phyloP scores from a whole-genome alignment of 768 basidiomycete genomes.

The Mycena latifolia region DNA sequence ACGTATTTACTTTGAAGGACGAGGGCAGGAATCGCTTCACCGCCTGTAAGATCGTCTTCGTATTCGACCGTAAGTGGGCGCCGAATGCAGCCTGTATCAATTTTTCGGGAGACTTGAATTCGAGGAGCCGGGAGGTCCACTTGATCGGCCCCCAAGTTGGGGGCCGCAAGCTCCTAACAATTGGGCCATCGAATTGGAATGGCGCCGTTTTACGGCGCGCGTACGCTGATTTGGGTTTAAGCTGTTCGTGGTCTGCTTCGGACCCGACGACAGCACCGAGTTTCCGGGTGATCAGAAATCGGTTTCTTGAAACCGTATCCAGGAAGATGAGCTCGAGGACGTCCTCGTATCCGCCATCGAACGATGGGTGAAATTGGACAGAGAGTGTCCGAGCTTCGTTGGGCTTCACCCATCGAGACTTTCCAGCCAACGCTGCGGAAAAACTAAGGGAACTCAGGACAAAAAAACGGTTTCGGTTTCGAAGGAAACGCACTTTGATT shows the following conservation, averaged over 20 bases:
- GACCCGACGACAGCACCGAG: constrained; percentile 63
- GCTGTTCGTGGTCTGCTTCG: constrained; percentile 59
- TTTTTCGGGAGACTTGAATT: constrained; percentile 46
- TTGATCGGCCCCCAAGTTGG: constrained; percentile 52
- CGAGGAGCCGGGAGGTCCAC: constrained; percentile 49
- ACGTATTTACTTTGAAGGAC: constrained; percentile 51
- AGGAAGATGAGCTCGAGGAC: constrained; percentile 61
- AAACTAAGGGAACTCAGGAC: constrained; percentile 40
- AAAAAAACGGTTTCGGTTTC: background rate
- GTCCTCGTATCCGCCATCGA: constrained; percentile 61
- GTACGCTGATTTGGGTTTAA: constrained; percentile 62
- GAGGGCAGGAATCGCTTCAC: constrained; percentile 52
- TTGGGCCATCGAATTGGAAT: constrained; percentile 43
- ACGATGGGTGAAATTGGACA: constrained; percentile 49
- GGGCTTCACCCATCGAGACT: constrained; percentile 42
- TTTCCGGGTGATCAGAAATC: constrained; percentile 62
- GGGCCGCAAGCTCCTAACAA: constrained; percentile 52
- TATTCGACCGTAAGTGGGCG: constrained; percentile 24
- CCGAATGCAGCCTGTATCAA: constrained; percentile 49
- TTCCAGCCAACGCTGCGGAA: constrained; percentile 47
- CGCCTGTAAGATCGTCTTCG: constrained; percentile 35
- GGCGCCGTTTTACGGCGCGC: constrained; percentile 38
- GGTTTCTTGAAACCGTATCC: constrained; percentile 44
- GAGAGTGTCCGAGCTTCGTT: constrained; percentile 42
- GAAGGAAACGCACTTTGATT: constrained; percentile 22